These are phyloP conservation scores for Lasiodiplodia sp. DNA, from an alignment of 2,329 filamentous ascomycete genomes.

Conservation along the genomic window DNA sequence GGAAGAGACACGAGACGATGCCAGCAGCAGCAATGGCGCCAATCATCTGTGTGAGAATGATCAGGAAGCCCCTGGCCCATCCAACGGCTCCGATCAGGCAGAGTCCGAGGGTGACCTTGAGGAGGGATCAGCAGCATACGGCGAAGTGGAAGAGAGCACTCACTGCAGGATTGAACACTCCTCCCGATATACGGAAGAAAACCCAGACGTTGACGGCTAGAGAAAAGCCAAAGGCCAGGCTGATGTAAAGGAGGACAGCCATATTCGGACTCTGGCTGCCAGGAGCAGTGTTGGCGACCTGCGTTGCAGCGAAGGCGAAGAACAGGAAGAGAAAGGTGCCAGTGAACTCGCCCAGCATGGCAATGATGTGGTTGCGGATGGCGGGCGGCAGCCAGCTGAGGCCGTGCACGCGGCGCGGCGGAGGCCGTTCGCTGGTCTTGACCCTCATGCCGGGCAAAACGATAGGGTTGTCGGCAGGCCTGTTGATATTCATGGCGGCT, in stretches of 20 bases:
- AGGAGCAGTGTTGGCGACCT: slow-evolving; percentile 50
- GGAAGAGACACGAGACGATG: slow-evolving; percentile 54
- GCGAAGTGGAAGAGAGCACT: slow-evolving; percentile 24
- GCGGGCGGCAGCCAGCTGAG: slow-evolving; percentile 54
- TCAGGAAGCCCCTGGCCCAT: slow-evolving; percentile 52
- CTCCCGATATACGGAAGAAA: slow-evolving; percentile 53
- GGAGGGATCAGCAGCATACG: background rate
- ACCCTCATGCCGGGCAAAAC: slow-evolving; percentile 49
- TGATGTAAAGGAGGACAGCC: slow-evolving; percentile 47
- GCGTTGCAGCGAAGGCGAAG: slow-evolving; percentile 50
- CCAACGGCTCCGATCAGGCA: slow-evolving; percentile 56
- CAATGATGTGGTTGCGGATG: slow-evolving; percentile 52
- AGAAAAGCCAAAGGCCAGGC: slow-evolving; percentile 52
- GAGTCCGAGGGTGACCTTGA: slow-evolving; percentile 56
- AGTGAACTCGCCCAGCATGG: slow-evolving; percentile 53
- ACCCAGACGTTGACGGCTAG: slow-evolving; percentile 55
- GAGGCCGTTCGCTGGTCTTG: slow-evolving; percentile 42
- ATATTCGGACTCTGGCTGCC: slow-evolving; percentile 43
- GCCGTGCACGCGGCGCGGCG: slow-evolving; percentile 49
- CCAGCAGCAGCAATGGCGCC: slow-evolving; percentile 55
- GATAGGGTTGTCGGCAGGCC: slow-evolving; percentile 44
- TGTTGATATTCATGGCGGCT: slow-evolving; percentile 49
- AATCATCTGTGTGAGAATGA: slow-evolving; percentile 55
- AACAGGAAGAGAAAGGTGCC: slow-evolving; percentile 53
- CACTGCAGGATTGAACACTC: slow-evolving; percentile 46